phyloP scores from a whole-genome alignment of 2,329 filamentous ascomycete species.

The Botrytis deweyae region DNA sequence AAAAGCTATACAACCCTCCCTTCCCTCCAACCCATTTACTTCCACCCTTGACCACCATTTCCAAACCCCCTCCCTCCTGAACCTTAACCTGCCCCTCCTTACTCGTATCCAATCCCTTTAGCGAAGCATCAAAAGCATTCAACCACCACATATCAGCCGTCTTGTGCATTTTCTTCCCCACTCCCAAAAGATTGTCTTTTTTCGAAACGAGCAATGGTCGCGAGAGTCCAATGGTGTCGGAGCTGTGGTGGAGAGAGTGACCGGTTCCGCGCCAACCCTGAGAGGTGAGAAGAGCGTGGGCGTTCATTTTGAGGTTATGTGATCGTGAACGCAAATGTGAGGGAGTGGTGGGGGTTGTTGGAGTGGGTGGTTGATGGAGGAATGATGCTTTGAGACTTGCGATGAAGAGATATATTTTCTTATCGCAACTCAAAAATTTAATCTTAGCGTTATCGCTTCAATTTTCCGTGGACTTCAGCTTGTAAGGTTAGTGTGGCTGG shows the following conservation, averaged over 20 bases:
- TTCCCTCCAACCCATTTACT: conserved; percentile 58
- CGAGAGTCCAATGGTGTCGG: conserved; percentile 72
- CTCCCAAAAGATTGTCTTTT: conserved; percentile 76
- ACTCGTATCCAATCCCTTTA: conserved; percentile 73
- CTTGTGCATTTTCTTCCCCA: conserved; percentile 70
- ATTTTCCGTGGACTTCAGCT: neutral
- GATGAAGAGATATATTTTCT: conserved; percentile 21
- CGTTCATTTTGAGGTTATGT: conserved; percentile 65
- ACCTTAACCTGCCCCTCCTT: conserved; percentile 57
- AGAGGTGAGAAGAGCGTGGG: conserved; percentile 74
- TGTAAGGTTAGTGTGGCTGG: neutral
- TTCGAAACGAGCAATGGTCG: conserved; percentile 80
- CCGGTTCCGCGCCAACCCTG: conserved; percentile 91
- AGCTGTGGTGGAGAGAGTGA: conserved; percentile 77
- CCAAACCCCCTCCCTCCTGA: conserved; percentile 53
- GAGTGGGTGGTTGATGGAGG: neutral
- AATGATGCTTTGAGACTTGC: neutral
- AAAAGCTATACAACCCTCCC: conserved; percentile 70
- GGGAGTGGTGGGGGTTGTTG: neutral
- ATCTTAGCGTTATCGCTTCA: conserved; percentile 18
- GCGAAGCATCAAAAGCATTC: conserved; percentile 85
- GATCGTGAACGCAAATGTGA: neutral
- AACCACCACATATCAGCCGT: conserved; percentile 93
- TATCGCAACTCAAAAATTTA: conserved; percentile 21
- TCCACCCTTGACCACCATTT: conserved; percentile 54